Conservation (phyloP, 2,329 filamentous ascomycete genomes). For the Lachnellula occidentalis region DNA sequence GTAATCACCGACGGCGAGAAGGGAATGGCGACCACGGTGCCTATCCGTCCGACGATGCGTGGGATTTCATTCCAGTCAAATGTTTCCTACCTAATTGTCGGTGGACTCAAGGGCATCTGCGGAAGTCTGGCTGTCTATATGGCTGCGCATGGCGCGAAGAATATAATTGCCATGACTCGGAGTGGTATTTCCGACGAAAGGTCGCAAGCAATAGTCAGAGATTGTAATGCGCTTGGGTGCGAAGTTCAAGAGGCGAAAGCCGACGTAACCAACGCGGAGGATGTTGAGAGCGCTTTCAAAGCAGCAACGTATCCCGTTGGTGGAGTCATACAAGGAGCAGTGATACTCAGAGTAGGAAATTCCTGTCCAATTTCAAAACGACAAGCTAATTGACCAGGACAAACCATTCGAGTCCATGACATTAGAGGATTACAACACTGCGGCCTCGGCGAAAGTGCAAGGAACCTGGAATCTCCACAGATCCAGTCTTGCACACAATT, state of each 20-base stretch:
- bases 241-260: constrained; percentile 38
- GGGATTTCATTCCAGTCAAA: constrained; percentile 2
- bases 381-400: background rate
- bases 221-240: constrained; percentile 32
- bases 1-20: constrained; percentile 20
- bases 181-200: background rate
- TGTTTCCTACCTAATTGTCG: constrained; percentile 19
- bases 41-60: constrained; percentile 3
- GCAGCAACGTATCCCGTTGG: constrained; percentile 29
- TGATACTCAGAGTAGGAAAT: constrained; percentile 31
- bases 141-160: background rate
- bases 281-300: background rate
- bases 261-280: constrained; percentile 13
- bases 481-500: constrained; percentile 2
- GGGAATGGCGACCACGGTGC: background rate
- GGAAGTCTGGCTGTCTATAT: constrained; percentile 11
- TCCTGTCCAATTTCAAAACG: background rate
- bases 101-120: constrained; percentile 21
- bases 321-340: constrained; percentile 43
- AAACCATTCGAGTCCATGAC: constrained; percentile 28
- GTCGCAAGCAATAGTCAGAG: background rate
- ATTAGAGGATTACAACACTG: constrained; percentile 32
- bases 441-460: constrained; percentile 31
- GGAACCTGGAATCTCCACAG: constrained; percentile 18
- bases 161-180: constrained; percentile 1